Percentiles rank a stretch among this genome's conserved stretches.
Conservation (phyloP, 1,284 basidiomycete species). For the Ceraceosorus guamensis region DNA sequence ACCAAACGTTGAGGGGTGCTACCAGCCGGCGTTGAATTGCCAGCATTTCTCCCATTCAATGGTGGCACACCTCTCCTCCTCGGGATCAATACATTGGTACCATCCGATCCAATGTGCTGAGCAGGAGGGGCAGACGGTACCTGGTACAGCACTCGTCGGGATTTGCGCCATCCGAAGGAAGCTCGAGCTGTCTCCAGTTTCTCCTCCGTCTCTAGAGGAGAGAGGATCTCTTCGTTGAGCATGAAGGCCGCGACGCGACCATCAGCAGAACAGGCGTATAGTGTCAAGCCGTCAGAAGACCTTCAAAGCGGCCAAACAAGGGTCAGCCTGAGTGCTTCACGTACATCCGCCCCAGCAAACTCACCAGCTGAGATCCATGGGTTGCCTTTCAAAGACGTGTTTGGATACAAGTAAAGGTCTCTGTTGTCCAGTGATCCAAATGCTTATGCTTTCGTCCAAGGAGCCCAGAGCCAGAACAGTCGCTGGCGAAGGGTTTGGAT, state of each 20-base stretch:
- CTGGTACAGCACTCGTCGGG: conserved; percentile 7
- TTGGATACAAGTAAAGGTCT: conserved; percentile 86
- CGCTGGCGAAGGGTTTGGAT: conserved; percentile 18
- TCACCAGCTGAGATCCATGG: conserved; percentile 91
- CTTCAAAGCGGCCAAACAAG: conserved; percentile 1
- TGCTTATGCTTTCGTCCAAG: conserved; percentile 21
- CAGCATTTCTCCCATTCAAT: background rate
- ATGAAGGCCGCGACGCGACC: conserved; percentile 82
- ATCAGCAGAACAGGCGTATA: conserved; percentile 93
- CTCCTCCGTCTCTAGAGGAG: conserved; percentile 68
- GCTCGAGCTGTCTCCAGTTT: conserved; percentile 48
- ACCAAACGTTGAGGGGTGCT: conserved; percentile 18
- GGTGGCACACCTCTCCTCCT: conserved; percentile 27
- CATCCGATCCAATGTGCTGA: conserved; percentile 9
- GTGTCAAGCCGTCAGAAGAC: conserved; percentile 66
- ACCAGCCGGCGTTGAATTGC: conserved; percentile 5
- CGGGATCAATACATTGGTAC: conserved; percentile 40
- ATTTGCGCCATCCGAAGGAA: conserved; percentile 21
- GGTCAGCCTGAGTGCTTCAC: background rate
- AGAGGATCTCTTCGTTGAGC: conserved; percentile 72
- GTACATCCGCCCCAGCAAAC: conserved; percentile 27
- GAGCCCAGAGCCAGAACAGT: conserved; percentile 40
- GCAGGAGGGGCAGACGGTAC: too few relatives aligned
- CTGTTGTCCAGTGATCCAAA: conserved; percentile 57
- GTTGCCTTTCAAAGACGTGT: conserved; percentile 86